A percentile compares a stretch with the other conserved stretches of the same genome.
These are phyloP conservation scores for Selaginella tamariscina DNA, from an alignment of 75 land plant genomes.

Conservation along the genomic window DNA sequence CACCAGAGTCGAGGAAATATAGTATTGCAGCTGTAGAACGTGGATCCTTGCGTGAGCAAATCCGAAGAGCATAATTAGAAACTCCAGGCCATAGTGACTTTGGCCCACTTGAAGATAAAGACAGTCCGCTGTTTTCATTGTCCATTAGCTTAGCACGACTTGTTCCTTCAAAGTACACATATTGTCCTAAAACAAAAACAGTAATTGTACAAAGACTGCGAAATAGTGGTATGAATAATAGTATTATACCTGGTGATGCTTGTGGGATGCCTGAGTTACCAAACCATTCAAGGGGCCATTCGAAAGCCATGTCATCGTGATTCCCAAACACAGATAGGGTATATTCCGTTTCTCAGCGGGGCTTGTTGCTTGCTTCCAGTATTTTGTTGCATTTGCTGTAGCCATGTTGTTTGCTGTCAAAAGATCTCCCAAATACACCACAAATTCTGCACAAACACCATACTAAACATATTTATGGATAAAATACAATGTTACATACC, in stretches of 20 bases:
- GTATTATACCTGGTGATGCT: slow-evolving; percentile 21
- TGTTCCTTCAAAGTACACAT: slow-evolving; percentile 44
- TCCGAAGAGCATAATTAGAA: slow-evolving; percentile 65
- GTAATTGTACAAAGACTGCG: background rate
- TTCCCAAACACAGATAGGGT: slow-evolving; percentile 90
- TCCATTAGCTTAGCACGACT: slow-evolving; percentile 46
- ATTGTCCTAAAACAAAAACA: background rate
- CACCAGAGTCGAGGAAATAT: slow-evolving; percentile 94
- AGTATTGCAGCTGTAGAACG: slow-evolving; percentile 31
- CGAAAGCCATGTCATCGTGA: slow-evolving; percentile 86
- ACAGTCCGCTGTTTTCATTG: slow-evolving; percentile 28
- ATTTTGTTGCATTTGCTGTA: slow-evolving; percentile 51
- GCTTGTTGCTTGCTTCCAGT: slow-evolving; percentile 62
- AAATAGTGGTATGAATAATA: background rate
- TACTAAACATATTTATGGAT: background rate
- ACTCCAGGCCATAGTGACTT: slow-evolving; percentile 71
- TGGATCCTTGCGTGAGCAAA: slow-evolving; percentile 31
- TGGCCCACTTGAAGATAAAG: slow-evolving; percentile 46
- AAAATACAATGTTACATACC: slow-evolving; percentile 22
- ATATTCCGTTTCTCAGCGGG: slow-evolving; percentile 47
- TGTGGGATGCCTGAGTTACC: slow-evolving; percentile 51
- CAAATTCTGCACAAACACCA: slow-evolving; percentile 52
- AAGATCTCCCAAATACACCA: slow-evolving; percentile 76
- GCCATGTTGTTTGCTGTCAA: slow-evolving; percentile 79
- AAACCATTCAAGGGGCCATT: slow-evolving; percentile 81